phyloP scores from a whole-genome alignment of 2,329 filamentous ascomycete genomes.

The Aspergillus sp. region DNA sequence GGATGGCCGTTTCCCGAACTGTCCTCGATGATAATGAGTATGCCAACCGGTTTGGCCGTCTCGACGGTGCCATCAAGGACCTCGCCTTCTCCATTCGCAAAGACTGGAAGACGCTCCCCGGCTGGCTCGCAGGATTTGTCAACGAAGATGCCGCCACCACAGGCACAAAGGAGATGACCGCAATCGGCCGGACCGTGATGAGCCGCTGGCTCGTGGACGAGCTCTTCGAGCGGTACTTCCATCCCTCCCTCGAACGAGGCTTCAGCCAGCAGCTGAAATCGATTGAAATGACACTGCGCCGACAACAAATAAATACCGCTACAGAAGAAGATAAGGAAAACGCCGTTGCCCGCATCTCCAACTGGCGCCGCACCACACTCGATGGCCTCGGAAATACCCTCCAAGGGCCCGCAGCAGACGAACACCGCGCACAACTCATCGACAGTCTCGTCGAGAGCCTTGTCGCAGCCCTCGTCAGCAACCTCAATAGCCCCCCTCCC shows the following conservation, averaged over 20 bases:
- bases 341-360: conserved; percentile 80
- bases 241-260: conserved; percentile 76
- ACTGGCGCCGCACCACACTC: conserved; percentile 89
- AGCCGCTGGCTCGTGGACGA: conserved; percentile 88
- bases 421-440: conserved; percentile 68
- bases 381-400: conserved; percentile 80
- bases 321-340: conserved; percentile 89
- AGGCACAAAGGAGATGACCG: conserved; percentile 97
- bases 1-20: conserved; percentile 89
- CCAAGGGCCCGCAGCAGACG: conserved; percentile 62
- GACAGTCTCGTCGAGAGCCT: conserved; percentile 68
- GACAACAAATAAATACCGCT: conserved; percentile 68
- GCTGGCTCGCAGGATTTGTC: conserved; percentile 76
- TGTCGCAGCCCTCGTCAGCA: conserved; percentile 68
- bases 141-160: conserved; percentile 82
- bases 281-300: conserved; percentile 84
- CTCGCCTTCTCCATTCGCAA: conserved; percentile 95
- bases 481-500: conserved; percentile 74
- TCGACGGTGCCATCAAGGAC: conserved; percentile 93
- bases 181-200: conserved; percentile 84
- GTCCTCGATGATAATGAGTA: conserved; percentile 96
- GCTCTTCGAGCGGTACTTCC: conserved; percentile 88
- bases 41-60: conserved; percentile 77
- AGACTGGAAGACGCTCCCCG: conserved; percentile 79
- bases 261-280: conserved; percentile 78